These are phyloP conservation scores for Garcia nutans DNA, from an alignment of 345 rosid species.

Conservation along the genomic window DNA sequence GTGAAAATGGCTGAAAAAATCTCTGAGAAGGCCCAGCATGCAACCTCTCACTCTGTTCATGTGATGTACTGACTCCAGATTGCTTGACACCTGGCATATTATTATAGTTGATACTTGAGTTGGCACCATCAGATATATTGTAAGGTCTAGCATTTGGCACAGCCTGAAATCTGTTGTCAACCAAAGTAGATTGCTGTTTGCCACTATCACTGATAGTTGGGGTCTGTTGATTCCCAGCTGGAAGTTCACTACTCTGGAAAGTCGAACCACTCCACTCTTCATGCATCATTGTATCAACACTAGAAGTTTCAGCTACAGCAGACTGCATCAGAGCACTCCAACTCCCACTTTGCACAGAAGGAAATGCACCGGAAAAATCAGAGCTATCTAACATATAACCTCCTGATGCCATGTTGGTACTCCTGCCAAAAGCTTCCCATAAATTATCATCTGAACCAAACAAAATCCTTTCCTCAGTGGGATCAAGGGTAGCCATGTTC, in stretches of 20 bases:
- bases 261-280: slow-evolving; percentile 60
- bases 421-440: slow-evolving; percentile 78
- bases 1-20: slow-evolving; percentile 34
- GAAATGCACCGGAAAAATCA: slow-evolving; percentile 47
- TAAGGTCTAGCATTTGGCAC: slow-evolving; percentile 27
- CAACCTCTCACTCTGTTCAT: slow-evolving; percentile 41
- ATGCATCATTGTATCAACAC: slow-evolving; percentile 46
- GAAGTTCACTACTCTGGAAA: slow-evolving; percentile 32
- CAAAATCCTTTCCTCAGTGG: slow-evolving; percentile 83
- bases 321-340: slow-evolving; percentile 99
- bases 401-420: slow-evolving; percentile 42
- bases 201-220: slow-evolving; percentile 28
- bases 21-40: slow-evolving; percentile 44
- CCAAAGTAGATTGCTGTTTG: slow-evolving; percentile 42
- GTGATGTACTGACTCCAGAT: slow-evolving; percentile 31
- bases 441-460: slow-evolving; percentile 81
- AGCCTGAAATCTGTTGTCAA: slow-evolving; percentile 31
- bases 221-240: slow-evolving; percentile 29
- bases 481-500: slow-evolving; percentile 73
- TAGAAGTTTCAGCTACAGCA: slow-evolving; percentile 89
- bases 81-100: slow-evolving; percentile 32
- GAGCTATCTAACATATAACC: slow-evolving; percentile 45
- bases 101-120: slow-evolving; percentile 22
- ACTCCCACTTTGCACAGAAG: slow-evolving; percentile 88
- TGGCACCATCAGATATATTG: slow-evolving; percentile 25